Base-by-base conservation (phyloP, 75 land plant species). In the Larix kaempferi region DNA sequence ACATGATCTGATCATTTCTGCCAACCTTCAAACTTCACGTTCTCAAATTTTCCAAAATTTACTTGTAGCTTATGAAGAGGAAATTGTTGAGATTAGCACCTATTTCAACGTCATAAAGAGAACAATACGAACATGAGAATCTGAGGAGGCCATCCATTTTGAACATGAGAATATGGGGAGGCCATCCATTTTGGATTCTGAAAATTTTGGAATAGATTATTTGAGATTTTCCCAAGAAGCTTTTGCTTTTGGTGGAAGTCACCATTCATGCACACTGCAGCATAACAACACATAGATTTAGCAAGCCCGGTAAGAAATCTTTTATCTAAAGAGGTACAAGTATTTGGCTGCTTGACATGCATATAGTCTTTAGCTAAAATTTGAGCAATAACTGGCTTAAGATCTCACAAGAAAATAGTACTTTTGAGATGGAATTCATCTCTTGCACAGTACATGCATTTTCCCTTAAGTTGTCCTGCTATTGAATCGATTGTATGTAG, bases 1-100 rank as follows among this genome's bases (percentile, higher is more conserved):
- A 74, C 76, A 80, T 90, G 78, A 73, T 80, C 79, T 41, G 39
- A 72, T n/a, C 78, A 74, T 71, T 82, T 83, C 57, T 83, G 78
- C 92, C 91, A 86, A 14, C 97, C 92, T 82, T 87, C 82, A 71
- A 88, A 74, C 76, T 83, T 83, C 19, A 82, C 72, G 71, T 84
- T 64, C 16, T 81, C 59, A 59, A 89, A 80, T 37, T 56, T 84
- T 74, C 74, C 55, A 8, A 75, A 76, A 83, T 89, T 83, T 77
- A 93, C 73, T 79, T 87, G 77, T 11, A 94, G 59, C 83, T 77
- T 83, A 62, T 90, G 91, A 44, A 86, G 81, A 75, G 71, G 61
- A 84, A 61, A n/a, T 49, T 79, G 65, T 77, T 90, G 44, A 85
- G 82, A 80, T 90, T 75, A 27, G 67, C 72, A 65, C 78, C 61